These are phyloP conservation scores for Akanthomyces dipterigenus DNA, from an alignment of 2,329 filamentous ascomycete species.

Conservation along the genomic window DNA sequence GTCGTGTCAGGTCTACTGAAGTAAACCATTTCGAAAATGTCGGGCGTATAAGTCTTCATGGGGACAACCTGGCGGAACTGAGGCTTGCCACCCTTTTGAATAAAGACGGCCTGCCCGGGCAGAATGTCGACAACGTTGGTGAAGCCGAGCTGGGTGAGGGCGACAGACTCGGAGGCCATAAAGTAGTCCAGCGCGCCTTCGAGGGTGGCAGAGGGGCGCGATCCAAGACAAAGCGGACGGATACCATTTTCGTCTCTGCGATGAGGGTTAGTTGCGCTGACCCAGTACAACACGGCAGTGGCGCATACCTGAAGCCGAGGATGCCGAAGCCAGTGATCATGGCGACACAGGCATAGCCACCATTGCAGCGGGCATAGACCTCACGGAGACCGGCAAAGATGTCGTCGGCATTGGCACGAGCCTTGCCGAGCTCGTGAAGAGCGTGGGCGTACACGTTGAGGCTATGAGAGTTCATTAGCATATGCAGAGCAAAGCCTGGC, in stretches of 20 bases:
- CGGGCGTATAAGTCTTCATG: conserved; percentile 66
- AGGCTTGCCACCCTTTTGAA: conserved; percentile 68
- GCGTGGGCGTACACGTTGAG: conserved; percentile 84
- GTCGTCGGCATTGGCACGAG: conserved; percentile 71
- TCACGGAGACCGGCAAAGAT: conserved; percentile 64
- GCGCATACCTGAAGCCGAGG: conserved; percentile 58
- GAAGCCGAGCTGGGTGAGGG: conserved; percentile 76
- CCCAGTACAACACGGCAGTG: too few species aligned
- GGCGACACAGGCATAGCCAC: conserved; percentile 72
- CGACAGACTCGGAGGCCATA: conserved; percentile 84
- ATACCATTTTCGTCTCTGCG: conserved; percentile 52
- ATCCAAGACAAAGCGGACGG: conserved; percentile 73
- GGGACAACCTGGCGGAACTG: conserved; percentile 69
- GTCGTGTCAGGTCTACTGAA: conserved; percentile 75
- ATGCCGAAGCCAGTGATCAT: conserved; percentile 79
- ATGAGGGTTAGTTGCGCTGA: conserved; percentile 46
- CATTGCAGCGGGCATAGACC: conserved; percentile 67
- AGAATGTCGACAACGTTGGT: conserved; percentile 67
- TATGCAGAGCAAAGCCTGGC: neutral
- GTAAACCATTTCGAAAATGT: conserved; percentile 79
- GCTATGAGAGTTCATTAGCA: conserved; percentile 20
- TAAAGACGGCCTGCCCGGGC: conserved; percentile 80
- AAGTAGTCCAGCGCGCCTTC: conserved; percentile 72
- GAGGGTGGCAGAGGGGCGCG: conserved; percentile 57
- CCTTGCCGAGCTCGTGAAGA: conserved; percentile 72